Percentiles rank a stretch among this genome's conserved stretches.
These are phyloP conservation scores for Cylindrotheca closterium DNA, from an alignment of 108 stramenopile genomes.

Conservation along the genomic window DNA sequence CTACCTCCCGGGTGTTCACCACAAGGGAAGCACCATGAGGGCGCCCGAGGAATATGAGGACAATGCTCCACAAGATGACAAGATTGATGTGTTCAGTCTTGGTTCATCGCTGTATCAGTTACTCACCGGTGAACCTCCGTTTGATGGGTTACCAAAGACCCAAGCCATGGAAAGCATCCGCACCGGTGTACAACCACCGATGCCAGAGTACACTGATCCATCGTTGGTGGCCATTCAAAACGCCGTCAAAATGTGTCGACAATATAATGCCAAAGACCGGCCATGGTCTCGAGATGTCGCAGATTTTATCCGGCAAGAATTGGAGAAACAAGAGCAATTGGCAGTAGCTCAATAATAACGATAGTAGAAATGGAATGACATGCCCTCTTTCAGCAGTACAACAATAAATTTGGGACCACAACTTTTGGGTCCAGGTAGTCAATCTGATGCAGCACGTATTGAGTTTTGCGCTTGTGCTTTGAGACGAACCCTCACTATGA, in stretches of 20 bases:
- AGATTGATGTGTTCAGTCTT: constrained; percentile 28
- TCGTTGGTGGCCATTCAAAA: not conserved
- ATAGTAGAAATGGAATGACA: no score
- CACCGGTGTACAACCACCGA: not conserved
- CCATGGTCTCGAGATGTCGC: constrained; percentile 7
- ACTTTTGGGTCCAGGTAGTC: no score
- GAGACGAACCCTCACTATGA: no score
- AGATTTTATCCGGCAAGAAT: not conserved
- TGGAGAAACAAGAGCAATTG: not conserved
- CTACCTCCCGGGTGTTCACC: not conserved
- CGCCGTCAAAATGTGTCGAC: constrained; percentile 13
- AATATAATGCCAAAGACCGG: constrained; percentile 12
- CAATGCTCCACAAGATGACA: constrained; percentile 18
- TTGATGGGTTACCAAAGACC: not conserved
- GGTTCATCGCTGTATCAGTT: constrained; percentile 19
- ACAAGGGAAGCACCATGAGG: constrained; percentile 13
- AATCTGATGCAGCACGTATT: no score
- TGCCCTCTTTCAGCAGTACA: not conserved
- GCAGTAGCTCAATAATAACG: no score
- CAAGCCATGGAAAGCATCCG: constrained; percentile 7
- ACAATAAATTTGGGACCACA: not conserved
- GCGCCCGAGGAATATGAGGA: constrained; percentile 27
- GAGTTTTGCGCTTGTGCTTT: no score
- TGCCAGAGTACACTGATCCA: constrained; percentile 4
- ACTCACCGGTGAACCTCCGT: constrained; percentile 12